Evolutionary conservation across 139 green algal species (phyloP).

Genomic region (Auxenochlorella pyrenoidosa): DNA sequence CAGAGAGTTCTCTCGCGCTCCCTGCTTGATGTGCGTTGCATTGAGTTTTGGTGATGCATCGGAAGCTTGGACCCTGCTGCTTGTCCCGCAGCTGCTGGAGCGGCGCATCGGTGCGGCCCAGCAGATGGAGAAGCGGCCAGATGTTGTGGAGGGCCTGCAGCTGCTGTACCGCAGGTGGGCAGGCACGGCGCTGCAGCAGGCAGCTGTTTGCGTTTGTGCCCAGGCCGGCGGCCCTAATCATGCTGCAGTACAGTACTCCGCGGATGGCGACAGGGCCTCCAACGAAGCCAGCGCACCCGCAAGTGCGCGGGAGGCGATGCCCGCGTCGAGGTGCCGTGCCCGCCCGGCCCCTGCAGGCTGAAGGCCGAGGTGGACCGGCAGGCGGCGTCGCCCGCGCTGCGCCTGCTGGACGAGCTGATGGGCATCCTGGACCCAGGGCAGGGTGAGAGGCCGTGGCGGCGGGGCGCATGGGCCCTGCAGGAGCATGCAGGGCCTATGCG

Average conservation of each 20-base stretch:
- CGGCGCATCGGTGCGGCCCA: constrained; percentile 12
- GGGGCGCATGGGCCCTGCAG: too few relatives aligned
- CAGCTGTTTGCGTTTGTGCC: neutral
- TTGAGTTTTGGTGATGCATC: neutral
- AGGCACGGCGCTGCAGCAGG: neutral
- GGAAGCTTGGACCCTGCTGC: neutral
- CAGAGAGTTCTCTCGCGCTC: too few relatives aligned
- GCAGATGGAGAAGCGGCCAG: constrained; percentile 11
- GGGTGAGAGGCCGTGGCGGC: neutral
- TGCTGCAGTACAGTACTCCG: neutral
- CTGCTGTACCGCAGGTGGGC: constrained; percentile 17
- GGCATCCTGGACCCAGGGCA: constrained; percentile 25
- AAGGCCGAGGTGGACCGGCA: constrained; percentile 34
- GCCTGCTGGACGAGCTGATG: constrained; percentile 37
- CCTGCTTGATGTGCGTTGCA: neutral
- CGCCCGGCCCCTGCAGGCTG: neutral
- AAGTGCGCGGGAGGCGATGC: too few relatives aligned
- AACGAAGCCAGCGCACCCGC: too few relatives aligned
- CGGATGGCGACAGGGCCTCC: too few relatives aligned
- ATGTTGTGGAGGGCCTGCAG: constrained; percentile 27
- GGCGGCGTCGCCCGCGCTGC: constrained; percentile 7
- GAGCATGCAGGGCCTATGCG: too few relatives aligned
- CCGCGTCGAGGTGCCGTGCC: too few relatives aligned
- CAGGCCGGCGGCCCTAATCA: neutral
- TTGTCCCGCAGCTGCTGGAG: constrained; percentile 18